These are phyloP conservation scores for Saccharomyces pastorianus DNA, from an alignment of 1,139 yeast species.

Conservation along the genomic window DNA sequence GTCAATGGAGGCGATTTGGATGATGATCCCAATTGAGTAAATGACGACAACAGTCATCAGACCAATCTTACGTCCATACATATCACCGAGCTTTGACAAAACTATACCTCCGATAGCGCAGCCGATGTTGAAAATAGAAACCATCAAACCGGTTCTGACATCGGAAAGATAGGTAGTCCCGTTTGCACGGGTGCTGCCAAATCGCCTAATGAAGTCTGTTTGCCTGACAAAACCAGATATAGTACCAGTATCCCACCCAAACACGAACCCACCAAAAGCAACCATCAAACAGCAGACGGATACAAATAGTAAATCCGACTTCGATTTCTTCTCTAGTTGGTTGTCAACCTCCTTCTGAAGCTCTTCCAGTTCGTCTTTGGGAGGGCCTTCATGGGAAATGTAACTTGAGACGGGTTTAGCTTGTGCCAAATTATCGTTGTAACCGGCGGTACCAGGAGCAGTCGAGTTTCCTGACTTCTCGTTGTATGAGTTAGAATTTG, in stretches of 20 bases:
- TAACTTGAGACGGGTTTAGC: slow-evolving; percentile 1
- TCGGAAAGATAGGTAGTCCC: slow-evolving; percentile 40
- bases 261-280: slow-evolving; percentile 64
- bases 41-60: slow-evolving; percentile 46
- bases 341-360: slow-evolving; percentile 13
- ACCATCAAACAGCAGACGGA: slow-evolving; percentile 39
- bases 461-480: slow-evolving; percentile 2
- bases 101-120: slow-evolving; percentile 56
- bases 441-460: slow-evolving; percentile 1
- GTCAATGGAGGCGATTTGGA: slow-evolving; percentile 49
- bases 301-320: slow-evolving; percentile 33
- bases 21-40: slow-evolving; percentile 52
- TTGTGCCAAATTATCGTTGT: slow-evolving; percentile 1
- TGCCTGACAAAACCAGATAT: slow-evolving; percentile 70
- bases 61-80: slow-evolving; percentile 54
- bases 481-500: neutral
- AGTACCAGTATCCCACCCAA: slow-evolving; percentile 76
- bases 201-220: slow-evolving; percentile 51
- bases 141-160: slow-evolving; percentile 52
- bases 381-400: neutral
- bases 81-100: slow-evolving; percentile 48
- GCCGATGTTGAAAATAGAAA: slow-evolving; percentile 60
- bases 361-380: slow-evolving; percentile 13
- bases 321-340: slow-evolving; percentile 9
- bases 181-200: slow-evolving; percentile 34